Conservation (phyloP, 768 basidiomycete species). For the Termitomyces sp. region DNA sequence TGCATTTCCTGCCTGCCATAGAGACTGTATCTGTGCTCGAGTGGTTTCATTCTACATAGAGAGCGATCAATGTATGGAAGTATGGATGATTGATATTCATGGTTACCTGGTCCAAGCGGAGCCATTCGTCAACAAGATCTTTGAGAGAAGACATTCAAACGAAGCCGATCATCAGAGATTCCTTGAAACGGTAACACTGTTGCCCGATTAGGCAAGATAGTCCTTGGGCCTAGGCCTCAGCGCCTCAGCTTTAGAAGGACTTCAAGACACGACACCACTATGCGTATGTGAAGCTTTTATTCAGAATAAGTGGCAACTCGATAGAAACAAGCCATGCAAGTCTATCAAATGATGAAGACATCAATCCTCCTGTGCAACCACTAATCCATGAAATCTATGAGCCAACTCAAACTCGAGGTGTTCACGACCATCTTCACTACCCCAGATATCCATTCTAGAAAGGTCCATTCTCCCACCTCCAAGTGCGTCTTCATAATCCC, state of each 20-base stretch:
- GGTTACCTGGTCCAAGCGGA: constrained; percentile 29
- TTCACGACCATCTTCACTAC: neutral
- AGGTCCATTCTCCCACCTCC: neutral
- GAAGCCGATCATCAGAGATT: neutral
- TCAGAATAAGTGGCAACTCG: no score
- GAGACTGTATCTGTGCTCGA: constrained; percentile 38
- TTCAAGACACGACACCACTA: no score
- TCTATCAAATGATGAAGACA: no score
- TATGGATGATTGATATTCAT: neutral
- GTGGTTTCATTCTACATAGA: constrained; percentile 43
- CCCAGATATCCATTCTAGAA: neutral
- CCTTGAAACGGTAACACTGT: neutral
- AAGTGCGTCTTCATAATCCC: neutral
- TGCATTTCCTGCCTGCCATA: constrained; percentile 36
- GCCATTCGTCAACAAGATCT: constrained; percentile 33
- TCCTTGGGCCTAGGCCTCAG: no score
- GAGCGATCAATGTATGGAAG: neutral
- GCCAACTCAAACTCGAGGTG: neutral
- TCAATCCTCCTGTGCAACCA: neutral
- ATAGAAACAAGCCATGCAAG: no score
- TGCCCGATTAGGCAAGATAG: neutral
- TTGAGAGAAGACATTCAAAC: constrained; percentile 23
- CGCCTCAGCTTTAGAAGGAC: no score
- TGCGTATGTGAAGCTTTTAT: no score
- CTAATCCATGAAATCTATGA: no score